Evolutionary conservation across 495 filamentous ascomycete genomes (phyloP), one percentile per base, ranked within the genome.

Genomic region (Podospora conica): DNA sequence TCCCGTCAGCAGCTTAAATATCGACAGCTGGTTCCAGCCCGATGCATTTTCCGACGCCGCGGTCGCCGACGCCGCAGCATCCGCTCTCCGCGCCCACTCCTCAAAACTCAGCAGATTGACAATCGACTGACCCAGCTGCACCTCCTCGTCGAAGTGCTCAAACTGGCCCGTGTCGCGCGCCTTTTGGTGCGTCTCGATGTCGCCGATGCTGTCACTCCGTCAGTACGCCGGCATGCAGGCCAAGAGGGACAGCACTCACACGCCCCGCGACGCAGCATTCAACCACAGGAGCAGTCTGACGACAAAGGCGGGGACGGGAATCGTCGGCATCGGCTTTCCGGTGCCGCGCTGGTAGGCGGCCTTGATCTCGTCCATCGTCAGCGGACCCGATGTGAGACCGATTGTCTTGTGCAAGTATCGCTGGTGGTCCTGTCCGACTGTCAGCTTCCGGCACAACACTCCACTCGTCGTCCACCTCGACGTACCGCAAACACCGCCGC

Each of bases 401-500:
- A 77, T 60, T 9, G 53, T 64, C 33, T 70, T 73, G 40, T 73
- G 70, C 18, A 65, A 8, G 56, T 71, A 77, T 63, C 40, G 65
- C 54, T 73, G 69, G 40, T 67, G 71, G 53, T 74, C 69, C 74
- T 77, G 31, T 21, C 28, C 15, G 1, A 18, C 3, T 25, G 6
- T 55, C 60, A 58, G 58, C 27, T 7, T 11, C 12, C 28, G 23
- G 60, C 9, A 8, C 10, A 21, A 23, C 22, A 40, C 55, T 33
- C 54, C 53, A 28, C 12, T 9, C 6, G 58, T 1, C 15, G 23
- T 28, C 23, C 25, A 65, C 40, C 40, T 3, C 40, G 40, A 69
- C 69, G 10, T 63, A 73, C 73, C 54, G 61, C 55, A 59, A 81
- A 74, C 8, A 78, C 69, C 9, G 71, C 70, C 1, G 76, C 77